phyloP scores from a whole-genome alignment of 305 asterid genomes.

The Fraxinus nigra region DNA sequence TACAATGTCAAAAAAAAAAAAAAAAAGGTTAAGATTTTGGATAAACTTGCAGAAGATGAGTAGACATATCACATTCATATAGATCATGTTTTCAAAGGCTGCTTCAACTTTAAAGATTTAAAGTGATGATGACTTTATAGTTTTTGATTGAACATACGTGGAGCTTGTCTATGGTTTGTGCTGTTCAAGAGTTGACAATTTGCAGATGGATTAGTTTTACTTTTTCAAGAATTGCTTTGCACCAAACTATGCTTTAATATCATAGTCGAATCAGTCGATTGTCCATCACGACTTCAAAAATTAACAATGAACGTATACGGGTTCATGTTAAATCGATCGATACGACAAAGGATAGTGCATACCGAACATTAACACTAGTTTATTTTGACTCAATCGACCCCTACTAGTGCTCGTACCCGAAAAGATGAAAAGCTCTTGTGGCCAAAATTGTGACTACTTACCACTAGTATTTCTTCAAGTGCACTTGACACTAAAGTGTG shows the following conservation, averaged over 20 bases:
- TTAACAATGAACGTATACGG: neutral
- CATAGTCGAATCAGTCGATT: neutral
- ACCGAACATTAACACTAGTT: neutral
- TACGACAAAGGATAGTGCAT: neutral
- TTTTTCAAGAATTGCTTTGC: neutral
- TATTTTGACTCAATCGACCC: neutral
- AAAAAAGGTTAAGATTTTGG: neutral
- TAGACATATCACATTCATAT: neutral
- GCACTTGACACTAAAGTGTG: neutral
- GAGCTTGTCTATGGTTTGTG: neutral
- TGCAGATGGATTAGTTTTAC: neutral
- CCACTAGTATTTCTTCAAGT: neutral
- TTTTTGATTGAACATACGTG: neutral
- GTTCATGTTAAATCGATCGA: neutral
- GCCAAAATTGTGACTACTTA: neutral
- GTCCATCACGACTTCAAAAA: neutral
- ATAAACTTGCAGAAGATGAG: neutral
- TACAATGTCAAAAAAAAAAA: neutral
- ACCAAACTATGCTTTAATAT: neutral
- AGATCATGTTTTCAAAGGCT: neutral
- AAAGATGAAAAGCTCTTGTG: neutral
- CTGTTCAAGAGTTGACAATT: slow-evolving; percentile 2
- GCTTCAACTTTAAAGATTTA: slow-evolving; percentile 2
- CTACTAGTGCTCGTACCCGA: neutral
- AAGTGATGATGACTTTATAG: neutral